Evolutionary conservation across 2,329 filamentous ascomycete genomes (phyloP).

Genomic region (Ramularia endophylla): DNA sequence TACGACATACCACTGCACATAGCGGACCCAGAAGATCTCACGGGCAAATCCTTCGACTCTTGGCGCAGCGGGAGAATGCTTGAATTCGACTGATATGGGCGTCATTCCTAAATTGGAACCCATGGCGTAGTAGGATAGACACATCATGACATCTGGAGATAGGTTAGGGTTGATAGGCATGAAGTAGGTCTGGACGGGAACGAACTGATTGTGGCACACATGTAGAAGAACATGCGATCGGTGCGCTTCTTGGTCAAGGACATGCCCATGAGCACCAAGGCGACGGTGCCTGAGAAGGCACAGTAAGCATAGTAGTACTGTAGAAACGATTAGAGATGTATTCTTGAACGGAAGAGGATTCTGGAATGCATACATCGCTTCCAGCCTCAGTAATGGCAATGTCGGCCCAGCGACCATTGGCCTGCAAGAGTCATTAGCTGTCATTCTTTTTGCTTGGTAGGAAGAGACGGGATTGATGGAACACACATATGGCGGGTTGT

Average conservation of each 20-base stretch:
- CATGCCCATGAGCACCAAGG: conserved; percentile 45
- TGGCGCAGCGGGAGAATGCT: conserved; percentile 33
- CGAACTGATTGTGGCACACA: conserved; percentile 47
- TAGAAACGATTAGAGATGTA: too few species aligned
- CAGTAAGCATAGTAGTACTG: conserved; percentile 50
- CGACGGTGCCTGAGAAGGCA: conserved; percentile 49
- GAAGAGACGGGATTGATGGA: too few species aligned
- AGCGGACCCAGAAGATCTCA: conserved; percentile 57
- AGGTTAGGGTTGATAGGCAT: too few species aligned
- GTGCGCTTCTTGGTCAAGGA: conserved; percentile 45
- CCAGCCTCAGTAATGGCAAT: conserved; percentile 13
- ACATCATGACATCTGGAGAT: too few species aligned
- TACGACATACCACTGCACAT: conserved; percentile 50
- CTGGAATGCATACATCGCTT: conserved; percentile 7
- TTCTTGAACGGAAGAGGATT: too few species aligned
- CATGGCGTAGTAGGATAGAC: conserved; percentile 57
- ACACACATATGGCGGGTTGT: conserved; percentile 8
- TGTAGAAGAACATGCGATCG: conserved; percentile 55
- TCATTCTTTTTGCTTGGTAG: too few species aligned
- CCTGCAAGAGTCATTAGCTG: too few species aligned
- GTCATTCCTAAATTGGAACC: conserved; percentile 56
- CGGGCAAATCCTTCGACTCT: conserved; percentile 44
- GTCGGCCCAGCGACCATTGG: conserved; percentile 11
- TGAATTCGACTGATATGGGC: conserved; percentile 55
- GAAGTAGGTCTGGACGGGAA: too few species aligned